Evolutionary conservation across 1,284 basidiomycete genomes (phyloP).

Genomic region (Sanghuangporus baumii): DNA sequence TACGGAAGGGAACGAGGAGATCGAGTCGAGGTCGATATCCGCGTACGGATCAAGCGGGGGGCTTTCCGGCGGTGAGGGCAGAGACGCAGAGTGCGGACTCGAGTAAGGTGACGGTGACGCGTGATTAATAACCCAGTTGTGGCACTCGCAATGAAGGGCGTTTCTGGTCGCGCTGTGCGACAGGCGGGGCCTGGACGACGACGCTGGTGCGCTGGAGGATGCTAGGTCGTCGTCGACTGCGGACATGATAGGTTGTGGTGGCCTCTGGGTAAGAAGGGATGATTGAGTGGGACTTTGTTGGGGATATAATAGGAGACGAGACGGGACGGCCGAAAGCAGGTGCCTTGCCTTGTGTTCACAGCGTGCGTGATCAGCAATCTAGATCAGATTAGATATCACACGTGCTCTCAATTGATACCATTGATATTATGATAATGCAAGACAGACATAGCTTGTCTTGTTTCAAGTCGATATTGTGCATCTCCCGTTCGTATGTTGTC

Average conservation of each 20-base stretch:
- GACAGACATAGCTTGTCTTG: too few relatives aligned
- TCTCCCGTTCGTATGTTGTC: background rate
- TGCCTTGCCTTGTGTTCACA: background rate
- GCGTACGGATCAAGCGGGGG: slow-evolving; percentile 29
- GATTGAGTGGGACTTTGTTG: too few relatives aligned
- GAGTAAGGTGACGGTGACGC: slow-evolving; percentile 29
- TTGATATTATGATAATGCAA: too few relatives aligned
- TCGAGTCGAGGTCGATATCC: slow-evolving; percentile 35
- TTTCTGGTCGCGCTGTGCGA: background rate
- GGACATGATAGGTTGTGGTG: background rate
- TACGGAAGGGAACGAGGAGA: slow-evolving; percentile 66
- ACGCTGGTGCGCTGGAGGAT: background rate
- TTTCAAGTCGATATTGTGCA: too few relatives aligned
- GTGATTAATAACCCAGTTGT: slow-evolving; percentile 6
- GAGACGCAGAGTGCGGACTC: slow-evolving; percentile 41
- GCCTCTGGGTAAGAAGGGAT: background rate
- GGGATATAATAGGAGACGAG: background rate
- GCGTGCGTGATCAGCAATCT: background rate
- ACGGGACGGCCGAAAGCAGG: background rate
- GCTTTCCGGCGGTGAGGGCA: slow-evolving; percentile 51
- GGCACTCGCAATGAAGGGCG: background rate
- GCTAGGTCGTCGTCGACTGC: too few relatives aligned
- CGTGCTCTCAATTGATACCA: too few relatives aligned
- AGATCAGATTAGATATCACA: background rate
- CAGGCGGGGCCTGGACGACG: background rate